Base-by-base conservation (phyloP, 192 early-diverging fungal species). In the Phycomyces blakesleeanus region DNA sequence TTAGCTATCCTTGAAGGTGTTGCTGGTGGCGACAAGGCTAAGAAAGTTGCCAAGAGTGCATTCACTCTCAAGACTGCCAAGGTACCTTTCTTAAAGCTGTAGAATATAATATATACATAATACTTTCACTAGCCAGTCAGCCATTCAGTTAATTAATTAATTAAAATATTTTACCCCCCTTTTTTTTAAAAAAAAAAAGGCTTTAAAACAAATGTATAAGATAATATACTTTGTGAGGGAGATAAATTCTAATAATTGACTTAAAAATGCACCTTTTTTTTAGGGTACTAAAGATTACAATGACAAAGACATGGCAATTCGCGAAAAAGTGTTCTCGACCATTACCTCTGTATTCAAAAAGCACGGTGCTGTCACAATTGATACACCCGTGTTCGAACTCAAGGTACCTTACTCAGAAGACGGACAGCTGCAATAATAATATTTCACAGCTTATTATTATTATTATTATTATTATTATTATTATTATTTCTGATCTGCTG, bases 381-480 rank as follows among this genome's bases (percentile, higher is more conserved):
- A 99, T 61, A 99, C 97, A 1, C 96, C 96, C 6, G 96, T 98
- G 52, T 98, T 98, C 78, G 96, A 98, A 78, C 85, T 97, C 24
- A 97, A 89, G 55, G 68, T 70, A 57, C 16, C 18, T 14, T 14
- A 41, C 14, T 83, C 94, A 37, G 95, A 88, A 44, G 42, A n/a
- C n/a, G n/a, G n/a, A n/a, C n/a, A n/a, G n/a, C n/a, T n/a, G n/a
- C n/a, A n/a, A n/a, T n/a, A n/a, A n/a, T n/a, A n/a, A n/a, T n/a
- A n/a, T n/a, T n/a, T n/a, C n/a, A n/a, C n/a, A n/a, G n/a, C n/a
- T n/a, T n/a, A n/a, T n/a, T n/a, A n/a, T n/a, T n/a, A n/a, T n/a
- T n/a, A n/a, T n/a, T n/a, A n/a, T n/a, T n/a, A n/a, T n/a, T n/a
- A n/a, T n/a, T n/a, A n/a, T n/a, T n/a, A n/a, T n/a, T n/a, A n/a